Evolutionary conservation across 2,329 filamentous ascomycete species (phyloP), one percentile per base, ranked within the genome.

Genomic region (Pochonia chlamydosporia): DNA sequence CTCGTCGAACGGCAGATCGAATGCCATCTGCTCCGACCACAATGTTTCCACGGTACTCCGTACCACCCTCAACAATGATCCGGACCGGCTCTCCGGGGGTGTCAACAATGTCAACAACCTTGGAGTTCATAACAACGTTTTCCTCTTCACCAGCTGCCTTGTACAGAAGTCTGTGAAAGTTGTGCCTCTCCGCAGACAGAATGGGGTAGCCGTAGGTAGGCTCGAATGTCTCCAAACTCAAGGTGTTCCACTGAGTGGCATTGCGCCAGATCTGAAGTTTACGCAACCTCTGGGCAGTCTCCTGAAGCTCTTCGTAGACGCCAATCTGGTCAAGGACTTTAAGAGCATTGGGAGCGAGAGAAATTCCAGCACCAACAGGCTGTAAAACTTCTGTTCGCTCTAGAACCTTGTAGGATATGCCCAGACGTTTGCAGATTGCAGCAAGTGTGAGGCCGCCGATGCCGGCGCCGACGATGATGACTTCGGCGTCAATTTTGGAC

Each of bases 381-480:
- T 44, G 39, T 25, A 52, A 43, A 6, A 36, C 26, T 9, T 44
- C 47, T 25, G 44, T 48, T 4, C 53, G 46, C 39, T 54, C 53
- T 21, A 55, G 46, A 30, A 55, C 47, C 26, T 48, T 48, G 47
- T 45, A 55, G 2, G 53, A 48, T 20, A 55, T 47, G 28, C 46
- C 52, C 6, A 55, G 46, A 4, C 43, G 49, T 11, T 45, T 47
- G 42, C 44, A 46, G 24, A 55, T 50, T 28, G 52, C 49, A 16
- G 48, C 53, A 10, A 55, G 44, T 8, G 53, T 52, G 6, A 55
- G 48, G 4, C 53, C 53, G 31, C 54, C 55, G 37, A 57, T 56
- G 9, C 56, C 56, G 7, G 50, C 56, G 1, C 56, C 56, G 23
- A 56, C 52, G n/a, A 58, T 55, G 43, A 58, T 48, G 42, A 58